Evolutionary conservation across 352 stramenopile genomes (phyloP).

Genomic region (Phytophthora tubulina): DNA sequence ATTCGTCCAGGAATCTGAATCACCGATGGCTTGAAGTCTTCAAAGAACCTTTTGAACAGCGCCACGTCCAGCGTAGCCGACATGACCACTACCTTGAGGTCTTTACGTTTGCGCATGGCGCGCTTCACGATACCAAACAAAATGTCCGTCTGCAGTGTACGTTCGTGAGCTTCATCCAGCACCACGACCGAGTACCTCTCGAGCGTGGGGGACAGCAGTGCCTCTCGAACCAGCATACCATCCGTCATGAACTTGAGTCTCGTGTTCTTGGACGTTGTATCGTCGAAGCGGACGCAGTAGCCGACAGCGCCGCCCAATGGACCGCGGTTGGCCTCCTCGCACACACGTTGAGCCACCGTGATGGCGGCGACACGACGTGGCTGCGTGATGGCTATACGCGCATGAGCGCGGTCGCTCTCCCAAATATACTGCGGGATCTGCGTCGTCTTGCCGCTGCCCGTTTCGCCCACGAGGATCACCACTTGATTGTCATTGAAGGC

Average conservation of each 20-base stretch:
- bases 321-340: slow-evolving; percentile 64
- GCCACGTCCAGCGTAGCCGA: slow-evolving; percentile 97
- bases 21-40: slow-evolving; percentile 79
- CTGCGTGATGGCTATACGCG: slow-evolving; percentile 84
- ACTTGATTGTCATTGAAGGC: slow-evolving; percentile 73
- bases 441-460: slow-evolving; percentile 92
- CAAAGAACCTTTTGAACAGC: slow-evolving; percentile 95
- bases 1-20: slow-evolving; percentile 90
- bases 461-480: slow-evolving; percentile 91
- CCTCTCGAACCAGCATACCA: slow-evolving; percentile 93
- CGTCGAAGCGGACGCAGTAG: slow-evolving; percentile 96
- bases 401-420: slow-evolving; percentile 57
- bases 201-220: slow-evolving; percentile 75
- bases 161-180: slow-evolving; percentile 90
- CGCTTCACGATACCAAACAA: slow-evolving; percentile 90
- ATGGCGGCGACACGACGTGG: slow-evolving; percentile 85
- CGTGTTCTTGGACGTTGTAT: slow-evolving; percentile 89
- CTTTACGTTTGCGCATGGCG: slow-evolving; percentile 78
- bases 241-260: slow-evolving; percentile 96
- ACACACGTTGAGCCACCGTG: slow-evolving; percentile 85
- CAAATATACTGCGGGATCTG: slow-evolving; percentile 92
- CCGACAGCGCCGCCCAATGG: slow-evolving; percentile 80
- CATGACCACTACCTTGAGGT: slow-evolving; percentile 98
- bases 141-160: slow-evolving; percentile 92
- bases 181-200: slow-evolving; percentile 86